phyloP scores from a whole-genome alignment of 768 basidiomycete species.

The Rhodotorula kratochvilovae region DNA sequence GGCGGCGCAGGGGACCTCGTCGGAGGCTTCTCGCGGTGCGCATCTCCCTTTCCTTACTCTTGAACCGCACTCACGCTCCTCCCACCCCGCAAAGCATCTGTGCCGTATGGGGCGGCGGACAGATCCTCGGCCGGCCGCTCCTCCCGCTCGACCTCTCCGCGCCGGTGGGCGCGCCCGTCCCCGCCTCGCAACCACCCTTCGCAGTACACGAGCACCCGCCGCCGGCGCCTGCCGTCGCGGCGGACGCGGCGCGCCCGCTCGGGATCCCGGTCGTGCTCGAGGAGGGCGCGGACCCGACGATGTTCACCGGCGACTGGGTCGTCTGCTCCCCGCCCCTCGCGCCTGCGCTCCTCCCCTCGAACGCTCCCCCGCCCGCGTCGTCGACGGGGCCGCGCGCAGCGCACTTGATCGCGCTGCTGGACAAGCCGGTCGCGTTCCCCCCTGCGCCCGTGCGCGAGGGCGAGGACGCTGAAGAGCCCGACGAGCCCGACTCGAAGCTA shows the following conservation, averaged over 20 bases:
- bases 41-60: not conserved
- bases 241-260: slow-evolving; percentile 9
- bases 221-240: not conserved
- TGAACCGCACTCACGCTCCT: slow-evolving; percentile 45
- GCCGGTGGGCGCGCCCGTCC: not conserved
- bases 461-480: not conserved
- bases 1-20: slow-evolving; percentile 87
- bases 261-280: slow-evolving; percentile 34
- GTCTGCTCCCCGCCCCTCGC: slow-evolving; percentile 22
- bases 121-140: slow-evolving; percentile 49
- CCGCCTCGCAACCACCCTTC: slow-evolving; percentile 7
- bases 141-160: slow-evolving; percentile 12
- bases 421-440: slow-evolving; percentile 46
- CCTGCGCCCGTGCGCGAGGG: slow-evolving; percentile 44
- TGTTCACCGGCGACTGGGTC: slow-evolving; percentile 37
- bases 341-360: slow-evolving; percentile 11
- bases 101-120: slow-evolving; percentile 62
- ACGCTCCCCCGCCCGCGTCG: not conserved
- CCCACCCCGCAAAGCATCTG: slow-evolving; percentile 56
- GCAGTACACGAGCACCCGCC: slow-evolving; percentile 13
- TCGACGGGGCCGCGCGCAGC: not conserved
- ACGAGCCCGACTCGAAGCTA: slow-evolving; percentile 60
- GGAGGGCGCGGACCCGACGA: not conserved
- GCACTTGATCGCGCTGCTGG: slow-evolving; percentile 25
- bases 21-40: slow-evolving; percentile 66